A percentile compares a stretch with the other conserved stretches of the same genome.
Conservation (phyloP, 192 early-diverging fungal genomes). For the Umbelopsis ramanniana region DNA sequence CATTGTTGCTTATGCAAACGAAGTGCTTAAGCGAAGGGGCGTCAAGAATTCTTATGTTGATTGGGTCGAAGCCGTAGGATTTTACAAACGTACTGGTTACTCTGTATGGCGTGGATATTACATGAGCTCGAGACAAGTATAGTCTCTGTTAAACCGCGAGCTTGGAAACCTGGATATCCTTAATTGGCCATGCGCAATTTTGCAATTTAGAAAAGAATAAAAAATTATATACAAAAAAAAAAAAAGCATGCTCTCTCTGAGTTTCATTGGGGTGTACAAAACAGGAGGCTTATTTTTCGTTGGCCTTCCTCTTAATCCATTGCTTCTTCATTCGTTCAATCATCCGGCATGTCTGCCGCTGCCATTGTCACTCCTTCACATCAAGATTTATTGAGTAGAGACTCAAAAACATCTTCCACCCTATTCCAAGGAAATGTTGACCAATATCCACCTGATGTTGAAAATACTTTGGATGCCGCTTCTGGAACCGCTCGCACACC, state of each 20-base stretch:
- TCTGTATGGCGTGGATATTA: constrained; percentile 38
- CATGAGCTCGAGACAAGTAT: constrained; percentile 13
- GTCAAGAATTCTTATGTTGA: constrained; percentile 42
- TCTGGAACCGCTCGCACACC: constrained; percentile 11
- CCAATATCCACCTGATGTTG: constrained; percentile 21
- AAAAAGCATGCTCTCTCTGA: neutral
- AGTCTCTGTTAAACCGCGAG: neutral
- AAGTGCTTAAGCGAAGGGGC: constrained; percentile 33
- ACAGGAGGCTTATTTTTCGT: constrained; percentile 19
- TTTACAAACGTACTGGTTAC: constrained; percentile 36
- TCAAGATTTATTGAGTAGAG: constrained; percentile 12
- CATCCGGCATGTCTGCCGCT: constrained; percentile 21
- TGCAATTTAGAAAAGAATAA: too few species aligned
- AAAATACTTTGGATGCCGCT: constrained; percentile 18
- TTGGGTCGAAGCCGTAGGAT: constrained; percentile 41
- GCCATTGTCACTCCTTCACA: constrained; percentile 23
- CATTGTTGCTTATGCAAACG: constrained; percentile 43
- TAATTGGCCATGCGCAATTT: too few species aligned
- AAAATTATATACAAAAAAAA: neutral
- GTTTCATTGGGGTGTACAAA: constrained; percentile 17
- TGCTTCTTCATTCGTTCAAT: constrained; percentile 18
- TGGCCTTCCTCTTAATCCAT: constrained; percentile 14
- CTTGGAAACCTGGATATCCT: too few species aligned
- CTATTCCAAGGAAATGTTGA: neutral
- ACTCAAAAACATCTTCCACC: neutral